A percentile compares a stretch with the other conserved stretches of the same genome.
phyloP scores from a whole-genome alignment of 176 grass and related monocot genomes.

The Calamus simplicifolius region DNA sequence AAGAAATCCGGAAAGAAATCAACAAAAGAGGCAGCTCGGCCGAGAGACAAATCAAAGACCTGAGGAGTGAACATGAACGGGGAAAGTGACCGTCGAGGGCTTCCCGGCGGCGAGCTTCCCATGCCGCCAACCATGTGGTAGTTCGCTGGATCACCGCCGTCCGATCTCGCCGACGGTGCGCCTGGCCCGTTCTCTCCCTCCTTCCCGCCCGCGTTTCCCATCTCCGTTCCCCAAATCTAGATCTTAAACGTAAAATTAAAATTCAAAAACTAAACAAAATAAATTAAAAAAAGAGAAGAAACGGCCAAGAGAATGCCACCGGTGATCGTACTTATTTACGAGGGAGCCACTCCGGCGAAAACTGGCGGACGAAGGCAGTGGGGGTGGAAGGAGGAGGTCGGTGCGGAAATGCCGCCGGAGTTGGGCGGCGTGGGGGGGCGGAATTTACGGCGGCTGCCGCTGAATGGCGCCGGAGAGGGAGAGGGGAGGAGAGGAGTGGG shows the following conservation, averaged over 20 bases:
- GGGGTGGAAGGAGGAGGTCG: not conserved
- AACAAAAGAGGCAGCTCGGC: not conserved
- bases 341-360: not conserved
- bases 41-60: not conserved
- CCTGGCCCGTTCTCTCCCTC: not conserved
- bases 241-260: too few relatives aligned
- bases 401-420: not conserved
- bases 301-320: not conserved
- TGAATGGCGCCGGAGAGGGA: not conserved
- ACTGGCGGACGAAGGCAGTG: not conserved
- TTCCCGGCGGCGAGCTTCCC: not conserved
- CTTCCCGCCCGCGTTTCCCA: constrained; percentile 5
- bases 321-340: constrained; percentile 2
- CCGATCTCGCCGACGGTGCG: not conserved
- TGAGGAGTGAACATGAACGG: constrained; percentile 7
- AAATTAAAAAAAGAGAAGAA: not conserved
- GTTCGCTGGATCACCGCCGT: not conserved
- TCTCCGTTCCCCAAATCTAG: not conserved
- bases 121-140: not conserved
- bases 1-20: not conserved
- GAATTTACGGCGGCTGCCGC: constrained; percentile 1
- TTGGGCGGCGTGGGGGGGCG: too few relatives aligned
- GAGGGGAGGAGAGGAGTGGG: not conserved
- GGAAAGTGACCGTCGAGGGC: not conserved
- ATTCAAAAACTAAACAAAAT: too few relatives aligned